Evolutionary conservation across 768 basidiomycete species (phyloP).

Genomic region (Lanmaoa rubissima): DNA sequence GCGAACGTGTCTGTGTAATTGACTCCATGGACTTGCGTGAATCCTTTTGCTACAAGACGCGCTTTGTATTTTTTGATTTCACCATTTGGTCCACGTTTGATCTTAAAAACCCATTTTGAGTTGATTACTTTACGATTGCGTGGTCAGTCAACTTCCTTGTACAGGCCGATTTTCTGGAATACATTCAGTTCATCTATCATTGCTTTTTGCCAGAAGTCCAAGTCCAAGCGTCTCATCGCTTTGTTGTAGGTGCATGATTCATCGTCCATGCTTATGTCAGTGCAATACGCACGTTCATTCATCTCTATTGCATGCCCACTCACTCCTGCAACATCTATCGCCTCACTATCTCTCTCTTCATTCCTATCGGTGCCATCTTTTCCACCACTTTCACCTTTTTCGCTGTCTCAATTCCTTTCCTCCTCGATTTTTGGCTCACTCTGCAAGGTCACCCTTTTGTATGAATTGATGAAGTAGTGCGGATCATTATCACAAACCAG

Average conservation of each 20-base stretch:
- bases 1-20: constrained; percentile 32
- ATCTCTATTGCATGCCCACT: no score
- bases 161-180: not conserved
- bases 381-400: no score
- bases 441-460: no score
- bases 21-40: constrained; percentile 30
- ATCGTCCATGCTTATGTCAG: no score
- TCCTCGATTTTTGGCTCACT: no score
- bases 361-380: no score
- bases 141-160: not conserved
- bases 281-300: no score
- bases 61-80: constrained; percentile 36
- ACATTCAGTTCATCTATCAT: not conserved
- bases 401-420: no score
- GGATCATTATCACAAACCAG: no score
- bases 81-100: constrained; percentile 18
- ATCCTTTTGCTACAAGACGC: constrained; percentile 40
- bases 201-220: not conserved
- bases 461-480: no score
- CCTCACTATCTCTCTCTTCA: no score
- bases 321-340: no score
- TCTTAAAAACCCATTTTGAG: constrained; percentile 3
- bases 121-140: not conserved
- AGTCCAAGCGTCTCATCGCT: not conserved
- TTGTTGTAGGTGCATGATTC: not conserved